Conservation (phyloP, 768 basidiomycete species). For the Phlegmacium glaucopus region DNA sequence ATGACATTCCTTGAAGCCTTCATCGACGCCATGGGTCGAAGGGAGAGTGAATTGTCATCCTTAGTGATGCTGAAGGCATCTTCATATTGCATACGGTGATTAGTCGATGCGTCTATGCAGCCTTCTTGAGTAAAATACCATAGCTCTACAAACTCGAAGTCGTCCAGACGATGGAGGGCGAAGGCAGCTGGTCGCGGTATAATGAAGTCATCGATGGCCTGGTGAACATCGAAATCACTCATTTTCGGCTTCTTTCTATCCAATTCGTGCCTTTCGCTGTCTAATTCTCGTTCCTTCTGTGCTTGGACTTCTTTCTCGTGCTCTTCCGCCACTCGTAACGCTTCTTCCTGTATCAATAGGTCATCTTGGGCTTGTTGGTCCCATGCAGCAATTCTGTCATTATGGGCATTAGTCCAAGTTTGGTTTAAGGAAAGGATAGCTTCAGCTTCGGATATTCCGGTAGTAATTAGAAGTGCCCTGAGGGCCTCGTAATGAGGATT, state of each 20-base stretch:
- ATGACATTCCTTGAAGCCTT: constrained; percentile 11
- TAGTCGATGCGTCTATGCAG: background rate
- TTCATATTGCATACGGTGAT: constrained; percentile 2
- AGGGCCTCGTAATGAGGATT: no score
- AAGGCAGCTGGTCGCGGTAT: constrained; percentile 5
- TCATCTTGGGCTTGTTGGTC: no score
- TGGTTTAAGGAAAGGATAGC: no score
- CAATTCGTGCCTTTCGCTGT: background rate
- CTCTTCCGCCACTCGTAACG: background rate
- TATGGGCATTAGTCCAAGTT: no score
- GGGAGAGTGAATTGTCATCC: constrained; percentile 2
- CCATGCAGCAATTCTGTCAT: no score
- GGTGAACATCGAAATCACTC: background rate
- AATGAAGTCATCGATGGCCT: background rate
- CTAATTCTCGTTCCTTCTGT: background rate
- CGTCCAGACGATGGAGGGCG: constrained; percentile 5
- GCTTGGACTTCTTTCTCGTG: background rate
- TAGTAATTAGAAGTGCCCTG: no score
- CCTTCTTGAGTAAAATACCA: constrained; percentile 7
- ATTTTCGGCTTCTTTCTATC: background rate
- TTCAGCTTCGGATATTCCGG: no score
- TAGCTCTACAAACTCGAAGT: constrained; percentile 9
- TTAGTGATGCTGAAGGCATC: constrained; percentile 11
- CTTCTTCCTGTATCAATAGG: background rate
- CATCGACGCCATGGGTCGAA: constrained; percentile 8